Evolutionary conservation across 2,329 filamentous ascomycete species (phyloP).

Genomic region (Arthrobotrys pseudoclavata): DNA sequence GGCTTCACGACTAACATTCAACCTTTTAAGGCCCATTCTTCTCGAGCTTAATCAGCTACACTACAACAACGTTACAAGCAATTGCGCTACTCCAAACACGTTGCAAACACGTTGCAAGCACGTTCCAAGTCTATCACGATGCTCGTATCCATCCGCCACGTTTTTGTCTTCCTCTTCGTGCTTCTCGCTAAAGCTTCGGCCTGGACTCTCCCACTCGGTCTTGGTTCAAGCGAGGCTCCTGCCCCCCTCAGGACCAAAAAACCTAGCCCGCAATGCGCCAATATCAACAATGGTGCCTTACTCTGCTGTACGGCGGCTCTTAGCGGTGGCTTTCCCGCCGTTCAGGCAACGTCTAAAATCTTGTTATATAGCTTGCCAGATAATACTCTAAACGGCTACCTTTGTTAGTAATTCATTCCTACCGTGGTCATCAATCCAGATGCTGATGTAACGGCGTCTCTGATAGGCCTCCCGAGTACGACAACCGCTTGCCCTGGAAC

Average conservation of each 20-base stretch:
- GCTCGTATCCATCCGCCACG: background rate
- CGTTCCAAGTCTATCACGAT: background rate
- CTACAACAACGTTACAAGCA: too few species aligned
- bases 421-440: too few species aligned
- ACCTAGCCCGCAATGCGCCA: constrained; percentile 23
- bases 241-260: background rate
- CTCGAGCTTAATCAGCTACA: background rate
- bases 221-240: constrained; percentile 11
- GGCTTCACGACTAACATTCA: background rate
- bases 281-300: constrained; percentile 24
- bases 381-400: constrained; percentile 34
- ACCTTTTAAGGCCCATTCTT: background rate
- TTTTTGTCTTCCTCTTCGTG: constrained; percentile 6
- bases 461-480: too few species aligned
- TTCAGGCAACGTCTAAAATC: background rate
- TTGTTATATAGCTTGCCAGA: constrained; percentile 12
- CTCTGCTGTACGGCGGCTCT: constrained; percentile 32
- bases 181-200: background rate
- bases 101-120: too few species aligned
- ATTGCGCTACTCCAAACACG: too few species aligned
- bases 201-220: constrained; percentile 26
- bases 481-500: background rate
- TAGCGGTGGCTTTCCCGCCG: constrained; percentile 17
- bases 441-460: too few species aligned
- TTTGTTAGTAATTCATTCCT: constrained; percentile 8